Conservation (phyloP, 805 yeast species). For the Sungouiozyma ichnusensis region DNA sequence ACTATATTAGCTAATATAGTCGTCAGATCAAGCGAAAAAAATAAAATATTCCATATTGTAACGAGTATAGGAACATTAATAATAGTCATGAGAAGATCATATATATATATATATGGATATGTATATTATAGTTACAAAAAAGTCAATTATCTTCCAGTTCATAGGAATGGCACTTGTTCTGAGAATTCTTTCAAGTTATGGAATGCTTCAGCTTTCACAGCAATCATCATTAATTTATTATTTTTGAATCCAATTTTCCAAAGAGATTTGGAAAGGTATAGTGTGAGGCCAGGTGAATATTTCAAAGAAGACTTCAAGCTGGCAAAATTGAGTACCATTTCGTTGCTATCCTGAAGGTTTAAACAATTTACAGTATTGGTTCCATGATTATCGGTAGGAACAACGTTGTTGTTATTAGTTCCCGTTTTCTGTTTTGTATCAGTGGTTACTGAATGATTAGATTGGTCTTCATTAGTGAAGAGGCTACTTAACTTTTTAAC, state of each 20-base stretch:
- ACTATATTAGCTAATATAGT: not conserved
- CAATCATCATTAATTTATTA: constrained; percentile 12
- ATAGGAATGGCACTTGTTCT: constrained; percentile 11
- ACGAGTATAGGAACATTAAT: no score
- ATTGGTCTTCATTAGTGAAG: constrained; percentile 8
- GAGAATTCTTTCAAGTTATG: constrained; percentile 11
- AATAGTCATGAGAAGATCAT: not conserved
- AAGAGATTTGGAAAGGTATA: constrained; percentile 13
- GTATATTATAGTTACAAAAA: not conserved
- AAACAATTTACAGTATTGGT: no score
- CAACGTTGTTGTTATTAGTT: not conserved
- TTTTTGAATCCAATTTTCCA: constrained; percentile 17
- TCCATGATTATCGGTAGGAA: not conserved
- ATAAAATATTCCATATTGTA: no score
- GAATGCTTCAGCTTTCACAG: constrained; percentile 15
- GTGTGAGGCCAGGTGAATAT: constrained; percentile 8
- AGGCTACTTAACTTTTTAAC: constrained; percentile 6
- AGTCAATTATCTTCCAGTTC: not conserved
- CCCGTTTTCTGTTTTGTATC: no score
- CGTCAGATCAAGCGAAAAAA: not conserved
- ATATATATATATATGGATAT: not conserved
- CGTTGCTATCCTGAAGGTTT: constrained; percentile 5
- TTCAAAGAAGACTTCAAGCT: constrained; percentile 1
- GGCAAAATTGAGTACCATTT: constrained; percentile 12
- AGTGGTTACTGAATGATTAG: no score